phyloP scores from a whole-genome alignment of 306 rosid species.

The Pyrus communis region DNA sequence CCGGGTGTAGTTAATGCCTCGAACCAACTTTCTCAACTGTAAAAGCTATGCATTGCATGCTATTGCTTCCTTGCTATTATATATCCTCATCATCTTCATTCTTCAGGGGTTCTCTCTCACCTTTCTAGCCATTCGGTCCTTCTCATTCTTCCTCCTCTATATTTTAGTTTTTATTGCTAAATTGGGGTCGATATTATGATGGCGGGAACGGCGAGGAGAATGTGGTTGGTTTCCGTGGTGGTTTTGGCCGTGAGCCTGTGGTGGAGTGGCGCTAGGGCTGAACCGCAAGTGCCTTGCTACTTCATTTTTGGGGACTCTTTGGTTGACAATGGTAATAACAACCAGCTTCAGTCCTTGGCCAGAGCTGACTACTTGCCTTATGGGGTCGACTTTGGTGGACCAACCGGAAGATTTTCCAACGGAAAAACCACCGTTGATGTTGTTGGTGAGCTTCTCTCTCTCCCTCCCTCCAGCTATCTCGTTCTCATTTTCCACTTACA shows the following conservation, averaged over 20 bases:
- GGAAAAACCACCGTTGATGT: conserved; percentile 78
- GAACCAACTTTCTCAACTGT: conserved; percentile 44
- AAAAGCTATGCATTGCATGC: conserved; percentile 4
- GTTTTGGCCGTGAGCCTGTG: conserved; percentile 25
- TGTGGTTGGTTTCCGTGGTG: not conserved
- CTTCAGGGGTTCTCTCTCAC: not conserved
- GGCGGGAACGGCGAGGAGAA: not conserved
- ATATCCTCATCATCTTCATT: conserved; percentile 13
- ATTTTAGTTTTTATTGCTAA: not conserved
- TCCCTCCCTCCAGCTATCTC: not conserved
- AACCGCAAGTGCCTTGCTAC: conserved; percentile 72
- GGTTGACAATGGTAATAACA: conserved; percentile 88
- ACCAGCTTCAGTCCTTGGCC: conserved; percentile 65
- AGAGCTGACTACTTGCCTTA: conserved; percentile 76
- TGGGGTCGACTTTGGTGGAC: conserved; percentile 75
- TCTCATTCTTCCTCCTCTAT: not conserved
- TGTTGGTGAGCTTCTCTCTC: conserved; percentile 41
- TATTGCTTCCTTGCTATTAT: conserved; percentile 15
- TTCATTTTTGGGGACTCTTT: conserved; percentile 90
- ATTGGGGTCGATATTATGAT: not conserved
- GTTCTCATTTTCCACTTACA: not conserved
- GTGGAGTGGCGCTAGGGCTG: conserved; percentile 30
- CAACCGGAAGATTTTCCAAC: conserved; percentile 85
- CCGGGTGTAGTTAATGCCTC: conserved; percentile 77
- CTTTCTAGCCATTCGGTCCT: not conserved